phyloP scores from a whole-genome alignment of 73 alveolate genomes.

The Effrenium voratum region DNA sequence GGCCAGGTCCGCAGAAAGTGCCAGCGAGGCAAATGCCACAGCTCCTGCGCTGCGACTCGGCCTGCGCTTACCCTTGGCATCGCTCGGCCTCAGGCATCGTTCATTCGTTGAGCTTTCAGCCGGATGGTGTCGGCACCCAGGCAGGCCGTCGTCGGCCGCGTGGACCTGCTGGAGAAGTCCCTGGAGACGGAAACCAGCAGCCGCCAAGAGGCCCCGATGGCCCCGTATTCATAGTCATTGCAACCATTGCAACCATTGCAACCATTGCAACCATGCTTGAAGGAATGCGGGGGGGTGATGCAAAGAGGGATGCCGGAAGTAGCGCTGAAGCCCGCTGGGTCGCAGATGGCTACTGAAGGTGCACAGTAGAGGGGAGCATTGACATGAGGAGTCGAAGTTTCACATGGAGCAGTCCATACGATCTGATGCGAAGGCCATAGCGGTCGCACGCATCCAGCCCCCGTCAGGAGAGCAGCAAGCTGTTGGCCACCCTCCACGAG shows the following conservation, averaged over 20 bases:
- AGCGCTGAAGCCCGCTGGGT: not conserved
- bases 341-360: no score
- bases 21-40: no score
- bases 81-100: no score
- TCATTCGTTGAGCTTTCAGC: no score
- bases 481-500: conserved; percentile 68
- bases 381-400: not conserved
- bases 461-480: conserved; percentile 34
- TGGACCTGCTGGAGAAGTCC: conserved; percentile 57
- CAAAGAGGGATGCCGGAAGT: not conserved
- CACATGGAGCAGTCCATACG: not conserved
- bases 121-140: no score
- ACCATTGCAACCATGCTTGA: no score
- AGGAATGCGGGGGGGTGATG: not conserved
- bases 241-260: no score
- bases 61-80: no score
- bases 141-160: conserved; percentile 42
- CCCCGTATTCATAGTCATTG: not conserved
- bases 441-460: not conserved
- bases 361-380: no score
- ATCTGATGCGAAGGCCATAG: not conserved
- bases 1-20: no score
- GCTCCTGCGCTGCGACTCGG: no score
- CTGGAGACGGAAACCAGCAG: conserved; percentile 59
- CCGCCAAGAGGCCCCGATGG: conserved; percentile 42